Conservation (phyloP, 2,329 filamentous ascomycete species). For the Orbilia oligospora region DNA sequence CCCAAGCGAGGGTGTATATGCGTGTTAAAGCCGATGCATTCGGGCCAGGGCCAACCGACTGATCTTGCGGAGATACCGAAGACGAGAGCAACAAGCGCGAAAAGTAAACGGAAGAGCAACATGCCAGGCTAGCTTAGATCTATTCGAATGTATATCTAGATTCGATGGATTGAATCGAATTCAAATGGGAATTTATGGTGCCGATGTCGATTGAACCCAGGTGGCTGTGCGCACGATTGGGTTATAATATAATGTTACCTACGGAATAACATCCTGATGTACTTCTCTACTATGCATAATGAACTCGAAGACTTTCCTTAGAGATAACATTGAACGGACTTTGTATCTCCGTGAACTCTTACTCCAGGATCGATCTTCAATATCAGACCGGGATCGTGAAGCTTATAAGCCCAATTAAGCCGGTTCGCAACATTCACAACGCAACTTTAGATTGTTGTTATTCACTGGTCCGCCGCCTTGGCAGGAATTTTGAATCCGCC, state of each 20-base stretch:
- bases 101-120: slow-evolving; percentile 14
- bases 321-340: slow-evolving; percentile 29
- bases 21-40: slow-evolving; percentile 39
- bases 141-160: not conserved
- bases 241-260: not conserved
- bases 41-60: slow-evolving; percentile 33
- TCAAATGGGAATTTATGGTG: no score
- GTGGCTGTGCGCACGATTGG: no score
- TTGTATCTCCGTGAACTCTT: slow-evolving; percentile 43
- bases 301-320: not conserved
- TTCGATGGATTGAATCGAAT: no score
- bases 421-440: slow-evolving; percentile 23
- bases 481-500: slow-evolving; percentile 47
- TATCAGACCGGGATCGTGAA: not conserved
- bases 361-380: slow-evolving; percentile 3
- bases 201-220: no score
- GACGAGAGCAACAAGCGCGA: slow-evolving; percentile 14
- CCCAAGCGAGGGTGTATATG: slow-evolving; percentile 23
- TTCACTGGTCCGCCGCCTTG: slow-evolving; percentile 31
- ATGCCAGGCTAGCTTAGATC: not conserved
- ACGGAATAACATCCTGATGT: slow-evolving; percentile 5
- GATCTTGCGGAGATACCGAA: slow-evolving; percentile 20
- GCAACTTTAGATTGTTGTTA: slow-evolving; percentile 5
- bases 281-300: not conserved
- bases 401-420: slow-evolving; percentile 34